Evolutionary conservation across 1,284 basidiomycete genomes (phyloP), one percentile per base, ranked within the genome.

Genomic region (Boletus semigastroideus): DNA sequence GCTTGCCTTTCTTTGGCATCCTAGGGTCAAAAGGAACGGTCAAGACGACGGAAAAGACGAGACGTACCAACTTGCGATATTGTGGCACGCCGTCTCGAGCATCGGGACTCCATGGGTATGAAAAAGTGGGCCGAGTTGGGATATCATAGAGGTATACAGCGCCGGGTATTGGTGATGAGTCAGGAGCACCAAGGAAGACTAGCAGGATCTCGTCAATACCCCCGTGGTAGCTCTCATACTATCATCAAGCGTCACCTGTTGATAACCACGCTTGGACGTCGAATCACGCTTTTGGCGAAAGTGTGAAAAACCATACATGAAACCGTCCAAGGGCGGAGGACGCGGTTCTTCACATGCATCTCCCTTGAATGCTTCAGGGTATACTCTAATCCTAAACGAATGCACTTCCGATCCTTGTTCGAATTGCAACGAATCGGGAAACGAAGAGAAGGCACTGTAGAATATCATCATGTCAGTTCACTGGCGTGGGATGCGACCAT

Each of bases 391-490:
- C 42, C 86, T 79, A 67, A 91, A 91, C 0, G 87, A 90, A 64
- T 91, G 87, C 3, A 76, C 77, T 63, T 86, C 80, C 1, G 82
- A 81, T 10, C 89, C 83, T 70, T 92, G 78, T 45, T 89, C 84
- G 53, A 91, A 91, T 48, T 91, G 84, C 0, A 85, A 74, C 0
- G 92, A 94, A 64, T 98, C 95, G 0, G 96, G 96, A 64, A 99
- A 94, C 0, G 93, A 86, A 0, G 92, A 94, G 72, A 98, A 98
- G 6, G 94, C 93, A 51, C 94, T 94, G 53, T 33, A 48, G n/a
- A 45, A 41, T 25, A 25, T 25, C 25, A 25, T 2, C 4, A 22
- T 47, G 47, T 69, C 42, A 71, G 48, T 12, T 11, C 7, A 20
- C n/a, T n/a, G n/a, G 17, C 30, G n/a, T 46, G 41, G 37, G 20